phyloP scores from a whole-genome alignment of 2,329 filamentous ascomycete species.

The Fusarium paranaense region DNA sequence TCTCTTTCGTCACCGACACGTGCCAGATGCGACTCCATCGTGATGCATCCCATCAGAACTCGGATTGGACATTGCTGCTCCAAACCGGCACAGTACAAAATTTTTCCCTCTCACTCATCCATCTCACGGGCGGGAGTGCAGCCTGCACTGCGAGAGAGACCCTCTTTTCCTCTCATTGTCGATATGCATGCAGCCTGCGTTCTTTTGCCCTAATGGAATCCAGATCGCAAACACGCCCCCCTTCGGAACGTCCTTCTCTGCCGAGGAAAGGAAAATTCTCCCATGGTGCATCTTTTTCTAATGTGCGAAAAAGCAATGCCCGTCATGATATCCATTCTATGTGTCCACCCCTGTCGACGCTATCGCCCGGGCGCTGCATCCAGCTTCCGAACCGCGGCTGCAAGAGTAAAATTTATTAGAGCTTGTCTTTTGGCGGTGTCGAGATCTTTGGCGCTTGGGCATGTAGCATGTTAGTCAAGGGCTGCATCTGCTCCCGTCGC shows the following conservation, averaged over 20 bases:
- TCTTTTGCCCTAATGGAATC: conserved; percentile 41
- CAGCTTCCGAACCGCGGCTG: conserved; percentile 33
- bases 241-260: conserved; percentile 11
- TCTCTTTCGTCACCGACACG: conserved; percentile 41
- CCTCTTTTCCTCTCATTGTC: conserved; percentile 31
- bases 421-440: conserved; percentile 26
- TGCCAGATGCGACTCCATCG: conserved; percentile 37
- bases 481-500: conserved; percentile 40
- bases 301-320: conserved; percentile 40
- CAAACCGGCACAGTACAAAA: conserved; percentile 14
- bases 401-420: conserved; percentile 12
- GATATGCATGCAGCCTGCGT: conserved; percentile 35
- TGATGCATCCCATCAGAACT: conserved; percentile 27
- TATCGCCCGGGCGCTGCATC: conserved; percentile 33
- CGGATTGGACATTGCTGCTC: conserved; percentile 33
- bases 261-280: conserved; percentile 21
- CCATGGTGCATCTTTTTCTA: conserved; percentile 2
- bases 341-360: conserved; percentile 25
- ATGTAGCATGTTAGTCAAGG: conserved; percentile 28
- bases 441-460: conserved; percentile 34
- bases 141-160: conserved; percentile 17
- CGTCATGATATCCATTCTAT: conserved; percentile 13
- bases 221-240: conserved; percentile 24
- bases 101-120: not conserved
- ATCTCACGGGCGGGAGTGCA: conserved; percentile 10